Evolutionary conservation across 345 rosid species (phyloP).

Genomic region (Eucalyptus cloeziana): DNA sequence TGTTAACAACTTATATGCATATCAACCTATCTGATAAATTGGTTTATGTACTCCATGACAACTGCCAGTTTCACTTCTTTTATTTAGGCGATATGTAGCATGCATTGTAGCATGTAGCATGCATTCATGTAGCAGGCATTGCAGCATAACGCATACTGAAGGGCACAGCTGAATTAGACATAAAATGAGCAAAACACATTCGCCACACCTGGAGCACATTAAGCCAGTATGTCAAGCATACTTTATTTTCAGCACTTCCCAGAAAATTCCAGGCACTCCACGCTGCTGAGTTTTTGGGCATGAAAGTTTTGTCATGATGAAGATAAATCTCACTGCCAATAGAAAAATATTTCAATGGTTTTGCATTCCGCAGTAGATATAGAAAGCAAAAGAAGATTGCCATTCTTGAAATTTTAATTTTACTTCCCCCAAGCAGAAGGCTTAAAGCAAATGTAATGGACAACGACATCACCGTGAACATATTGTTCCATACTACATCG

Average conservation of each 20-base stretch:
- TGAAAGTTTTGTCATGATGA: constrained; percentile 59
- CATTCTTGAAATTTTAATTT: not conserved
- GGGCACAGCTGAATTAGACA: not conserved
- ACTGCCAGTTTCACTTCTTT: not conserved
- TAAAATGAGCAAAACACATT: not conserved
- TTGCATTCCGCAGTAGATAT: not conserved
- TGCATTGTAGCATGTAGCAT: not conserved
- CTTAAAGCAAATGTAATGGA: not conserved
- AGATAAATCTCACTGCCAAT: constrained; percentile 66
- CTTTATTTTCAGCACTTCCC: constrained; percentile 49
- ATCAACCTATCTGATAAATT: not conserved
- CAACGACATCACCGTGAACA: not conserved
- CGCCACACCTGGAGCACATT: constrained; percentile 73
- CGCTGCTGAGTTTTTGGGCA: constrained; percentile 75
- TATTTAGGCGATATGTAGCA: not conserved
- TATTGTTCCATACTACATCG: not conserved
- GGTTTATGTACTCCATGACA: not conserved
- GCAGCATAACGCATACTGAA: not conserved
- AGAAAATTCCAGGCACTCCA: constrained; percentile 97
- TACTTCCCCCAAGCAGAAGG: not conserved
- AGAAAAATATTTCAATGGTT: not conserved
- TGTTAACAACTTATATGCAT: not conserved
- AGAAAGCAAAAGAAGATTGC: not conserved
- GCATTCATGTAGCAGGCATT: not conserved
- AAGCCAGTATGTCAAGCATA: constrained; percentile 90